Conservation (phyloP, 225 moss, liverwort and hornwort genomes). For the Rhytidiadelphus loreus region DNA sequence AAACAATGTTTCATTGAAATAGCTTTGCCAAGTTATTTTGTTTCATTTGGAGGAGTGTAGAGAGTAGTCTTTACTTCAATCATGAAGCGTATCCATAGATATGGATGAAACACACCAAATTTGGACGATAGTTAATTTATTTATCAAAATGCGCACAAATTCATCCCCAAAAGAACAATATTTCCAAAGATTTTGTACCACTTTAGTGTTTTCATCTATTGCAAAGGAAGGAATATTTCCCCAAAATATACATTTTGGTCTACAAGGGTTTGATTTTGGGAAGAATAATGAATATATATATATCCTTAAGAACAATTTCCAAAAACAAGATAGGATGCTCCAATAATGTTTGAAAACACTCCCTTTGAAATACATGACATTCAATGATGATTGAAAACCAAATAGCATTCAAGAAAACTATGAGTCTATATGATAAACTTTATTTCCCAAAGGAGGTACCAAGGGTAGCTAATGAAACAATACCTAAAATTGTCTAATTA, state of each 20-base stretch:
- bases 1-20: neutral
- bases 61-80: accelerated
- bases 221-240: accelerated
- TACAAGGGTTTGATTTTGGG: neutral
- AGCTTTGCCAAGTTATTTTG: accelerated
- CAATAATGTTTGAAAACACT: neutral
- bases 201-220: neutral
- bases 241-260: neutral
- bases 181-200: neutral
- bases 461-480: neutral
- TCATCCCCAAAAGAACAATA: accelerated
- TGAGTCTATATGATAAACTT: accelerated
- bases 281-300: neutral
- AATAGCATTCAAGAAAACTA: neutral
- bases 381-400: neutral
- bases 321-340: neutral
- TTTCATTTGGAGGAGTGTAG: neutral
- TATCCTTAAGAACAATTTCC: neutral
- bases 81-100: neutral
- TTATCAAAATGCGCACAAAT: neutral
- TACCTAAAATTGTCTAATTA: neutral
- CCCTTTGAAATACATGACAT: too few species aligned
- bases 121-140: neutral
- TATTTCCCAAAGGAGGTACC: neutral
- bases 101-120: neutral